Percentiles rank a stretch among this genome's conserved stretches.
Evolutionary conservation across 306 rosid genomes (phyloP).

Genomic region (Vachellia pachyceras): DNA sequence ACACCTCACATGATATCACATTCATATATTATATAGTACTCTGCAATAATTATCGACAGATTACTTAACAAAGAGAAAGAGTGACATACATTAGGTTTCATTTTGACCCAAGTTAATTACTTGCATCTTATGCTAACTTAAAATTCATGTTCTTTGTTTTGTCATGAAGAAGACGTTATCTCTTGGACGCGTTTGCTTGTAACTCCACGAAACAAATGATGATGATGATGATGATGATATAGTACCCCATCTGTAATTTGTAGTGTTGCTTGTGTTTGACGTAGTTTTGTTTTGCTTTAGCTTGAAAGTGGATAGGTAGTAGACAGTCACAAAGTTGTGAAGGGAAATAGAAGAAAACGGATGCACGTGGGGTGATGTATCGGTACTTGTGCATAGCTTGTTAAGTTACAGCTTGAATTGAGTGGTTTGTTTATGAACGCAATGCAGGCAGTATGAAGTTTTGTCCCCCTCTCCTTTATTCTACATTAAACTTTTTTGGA

Average conservation of each 20-base stretch:
- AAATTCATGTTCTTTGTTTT: background rate
- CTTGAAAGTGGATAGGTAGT: background rate
- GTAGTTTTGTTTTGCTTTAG: background rate
- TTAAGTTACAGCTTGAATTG: conserved; percentile 44
- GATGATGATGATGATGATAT: conserved; percentile 28
- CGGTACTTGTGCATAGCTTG: conserved; percentile 54
- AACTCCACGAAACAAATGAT: conserved; percentile 10
- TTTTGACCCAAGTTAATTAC: background rate
- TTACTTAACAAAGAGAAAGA: background rate
- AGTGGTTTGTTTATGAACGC: conserved; percentile 36
- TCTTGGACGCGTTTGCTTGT: background rate
- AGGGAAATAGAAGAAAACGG: conserved; percentile 38
- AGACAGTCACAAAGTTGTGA: conserved; percentile 4
- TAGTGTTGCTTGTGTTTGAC: conserved; percentile 16
- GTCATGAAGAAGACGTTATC: background rate
- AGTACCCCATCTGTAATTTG: background rate
- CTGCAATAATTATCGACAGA: background rate
- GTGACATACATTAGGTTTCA: background rate
- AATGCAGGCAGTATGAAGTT: conserved; percentile 12
- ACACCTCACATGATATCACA: conserved; percentile 24
- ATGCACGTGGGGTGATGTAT: conserved; percentile 47
- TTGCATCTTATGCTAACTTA: background rate
- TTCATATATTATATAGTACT: background rate
- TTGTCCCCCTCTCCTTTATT: background rate
- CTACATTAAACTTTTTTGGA: background rate